Conservation (phyloP, 345 rosid species). For the Citrus glauca region DNA sequence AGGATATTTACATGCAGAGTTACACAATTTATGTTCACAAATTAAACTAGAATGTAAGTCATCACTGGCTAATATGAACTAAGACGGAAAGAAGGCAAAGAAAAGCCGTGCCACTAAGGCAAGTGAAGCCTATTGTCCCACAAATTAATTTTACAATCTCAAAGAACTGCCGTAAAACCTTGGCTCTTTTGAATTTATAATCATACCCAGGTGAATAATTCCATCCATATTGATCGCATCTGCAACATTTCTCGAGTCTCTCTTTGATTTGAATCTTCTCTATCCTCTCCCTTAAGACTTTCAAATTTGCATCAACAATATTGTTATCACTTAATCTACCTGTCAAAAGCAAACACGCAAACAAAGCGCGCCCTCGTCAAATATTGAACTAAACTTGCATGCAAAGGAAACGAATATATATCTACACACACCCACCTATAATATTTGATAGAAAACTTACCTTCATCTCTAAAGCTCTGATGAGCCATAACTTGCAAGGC, state of each 20-base stretch:
- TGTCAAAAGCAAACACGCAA: background rate
- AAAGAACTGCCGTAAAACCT: conserved; percentile 18
- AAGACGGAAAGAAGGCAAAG: conserved; percentile 40
- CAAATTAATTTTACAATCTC: conserved; percentile 31
- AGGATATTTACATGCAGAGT: background rate
- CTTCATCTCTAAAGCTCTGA: conserved; percentile 35
- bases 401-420: background rate
- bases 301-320: conserved; percentile 40
- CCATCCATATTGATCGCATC: conserved; percentile 39
- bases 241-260: conserved; percentile 48
- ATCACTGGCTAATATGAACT: conserved; percentile 23
- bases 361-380: background rate
- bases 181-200: conserved; percentile 21
- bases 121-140: conserved; percentile 36
- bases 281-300: conserved; percentile 43
- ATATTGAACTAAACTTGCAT: background rate
- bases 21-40: background rate
- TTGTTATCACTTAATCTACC: conserved; percentile 23
- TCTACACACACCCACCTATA: too few relatives aligned
- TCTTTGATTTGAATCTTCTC: conserved; percentile 43
- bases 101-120: conserved; percentile 26
- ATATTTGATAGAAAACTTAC: conserved; percentile 1
- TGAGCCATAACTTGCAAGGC: conserved; percentile 25
- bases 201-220: conserved; percentile 29
- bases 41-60: too few relatives aligned